Evolutionary conservation across 192 early-diverging fungal genomes (phyloP).

Genomic region (Podila minutissima): DNA sequence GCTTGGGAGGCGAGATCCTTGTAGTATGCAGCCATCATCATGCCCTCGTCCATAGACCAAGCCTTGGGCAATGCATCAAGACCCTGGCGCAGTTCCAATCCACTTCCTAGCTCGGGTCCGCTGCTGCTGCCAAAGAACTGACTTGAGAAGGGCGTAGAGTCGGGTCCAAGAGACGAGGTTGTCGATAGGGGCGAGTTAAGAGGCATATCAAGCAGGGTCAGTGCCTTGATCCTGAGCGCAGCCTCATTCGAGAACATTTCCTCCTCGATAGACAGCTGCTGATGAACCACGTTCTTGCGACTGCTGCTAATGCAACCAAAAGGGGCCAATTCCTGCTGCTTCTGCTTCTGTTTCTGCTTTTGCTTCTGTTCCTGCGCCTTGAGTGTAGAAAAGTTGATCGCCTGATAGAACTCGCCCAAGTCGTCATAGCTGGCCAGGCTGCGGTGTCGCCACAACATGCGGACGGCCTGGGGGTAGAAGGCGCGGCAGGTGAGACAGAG

Average conservation of each 20-base stretch:
- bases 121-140: conserved; percentile 46
- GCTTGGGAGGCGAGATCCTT: conserved; percentile 12
- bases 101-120: conserved; percentile 9
- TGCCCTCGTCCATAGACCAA: conserved; percentile 8
- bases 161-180: background rate
- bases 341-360: conserved; percentile 20
- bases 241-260: conserved; percentile 43
- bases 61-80: conserved; percentile 22
- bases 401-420: conserved; percentile 37
- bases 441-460: conserved; percentile 43
- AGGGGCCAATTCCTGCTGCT: background rate
- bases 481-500: conserved; percentile 44
- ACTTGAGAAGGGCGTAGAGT: conserved; percentile 5
- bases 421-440: conserved; percentile 45
- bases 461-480: conserved; percentile 49
- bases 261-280: conserved; percentile 22
- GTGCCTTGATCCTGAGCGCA: conserved; percentile 41
- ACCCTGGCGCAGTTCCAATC: conserved; percentile 27
- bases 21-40: background rate
- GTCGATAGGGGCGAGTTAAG: conserved; percentile 11
- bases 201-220: conserved; percentile 43
- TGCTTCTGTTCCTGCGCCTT: conserved; percentile 14
- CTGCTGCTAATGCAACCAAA: background rate
- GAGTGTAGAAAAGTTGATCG: conserved; percentile 40
- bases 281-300: background rate